Evolutionary conservation across 140 eudicot genomes (phyloP).

Genomic region (Cichorium intybus): DNA sequence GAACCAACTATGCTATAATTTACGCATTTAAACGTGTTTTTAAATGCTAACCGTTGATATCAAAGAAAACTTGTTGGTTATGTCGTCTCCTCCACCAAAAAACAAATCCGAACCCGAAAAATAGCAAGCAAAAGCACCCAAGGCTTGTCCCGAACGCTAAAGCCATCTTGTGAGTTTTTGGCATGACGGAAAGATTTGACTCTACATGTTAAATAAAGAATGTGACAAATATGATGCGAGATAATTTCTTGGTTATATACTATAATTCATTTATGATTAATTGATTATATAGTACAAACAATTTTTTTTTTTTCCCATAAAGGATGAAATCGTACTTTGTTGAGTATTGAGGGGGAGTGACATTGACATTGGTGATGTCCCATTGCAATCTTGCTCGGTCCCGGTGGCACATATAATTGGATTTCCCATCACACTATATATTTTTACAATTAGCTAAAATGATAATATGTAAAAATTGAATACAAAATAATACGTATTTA

Average conservation of each 20-base stretch:
- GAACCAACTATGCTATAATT: no score
- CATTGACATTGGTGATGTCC: conserved; percentile 57
- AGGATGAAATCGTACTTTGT: conserved; percentile 46
- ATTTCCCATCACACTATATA: conserved; percentile 76
- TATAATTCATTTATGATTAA: neutral
- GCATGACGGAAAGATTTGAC: conserved; percentile 44
- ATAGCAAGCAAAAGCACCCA: conserved; percentile 74
- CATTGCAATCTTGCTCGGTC: conserved; percentile 73
- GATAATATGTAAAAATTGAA: neutral
- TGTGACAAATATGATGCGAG: neutral
- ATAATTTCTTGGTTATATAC: conserved; percentile 12
- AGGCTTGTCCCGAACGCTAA: conserved; percentile 80
- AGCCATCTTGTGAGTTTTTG: conserved; percentile 68
- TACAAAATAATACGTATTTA: neutral
- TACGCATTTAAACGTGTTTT: neutral
- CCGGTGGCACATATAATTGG: conserved; percentile 86
- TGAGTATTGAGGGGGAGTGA: conserved; percentile 47
- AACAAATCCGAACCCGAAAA: conserved; percentile 54
- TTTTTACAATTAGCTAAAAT: neutral
- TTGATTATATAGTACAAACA: conserved; percentile 3
- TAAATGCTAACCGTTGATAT: conserved; percentile 47
- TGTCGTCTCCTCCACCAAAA: conserved; percentile 74
- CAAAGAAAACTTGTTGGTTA: conserved; percentile 77
- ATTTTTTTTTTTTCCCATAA: neutral
- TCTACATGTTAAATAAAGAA: conserved; percentile 25